Base-by-base conservation (phyloP, 169 alveolate genomes). In the Cardiosporidium cionae region DNA sequence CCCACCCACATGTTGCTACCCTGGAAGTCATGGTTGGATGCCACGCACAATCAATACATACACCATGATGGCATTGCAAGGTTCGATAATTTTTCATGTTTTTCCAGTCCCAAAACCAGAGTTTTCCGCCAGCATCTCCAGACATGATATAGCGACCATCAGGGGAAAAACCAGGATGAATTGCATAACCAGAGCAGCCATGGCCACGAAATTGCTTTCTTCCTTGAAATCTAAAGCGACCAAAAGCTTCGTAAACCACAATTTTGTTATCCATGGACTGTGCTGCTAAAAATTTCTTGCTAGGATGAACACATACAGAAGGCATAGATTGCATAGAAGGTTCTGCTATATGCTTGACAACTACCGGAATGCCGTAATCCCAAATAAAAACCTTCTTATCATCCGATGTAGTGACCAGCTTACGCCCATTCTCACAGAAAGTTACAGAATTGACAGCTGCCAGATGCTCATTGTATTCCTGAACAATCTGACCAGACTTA, bases 331-430 rank as follows among this genome's bases (percentile, higher is more conserved):
- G 93, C 96, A 93, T 91, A 33, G 76, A 84, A 7, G 98, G 98
- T 32, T 93, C 97, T 32, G 95, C 89, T 7, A 95, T 87, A 80
- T 93, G 97, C 74, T 76, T 76, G 52, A 68, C 33, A 23, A 94
- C 99, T 54, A 94, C 94, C 16, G 98, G 97, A 35, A 92, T 92
- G 22, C 99, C 99, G 70, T 85, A 93, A 76, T 94, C 98, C 98
- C 98, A 95, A 6, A 94, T 83, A 74, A 92, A 93, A 65, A 95
- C 83, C 86, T 95, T 95, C 87, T 93, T 95, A 77, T 95, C 99
- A 79, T 95, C 99, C 0, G 98, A 90, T 52, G 97, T 91, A 9
- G 98, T 91, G 58, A 92, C 92, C 81, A 95, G 86, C 72, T 86
- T 85, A 65, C 87, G 81, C 32, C 94, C 92, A 34, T 92, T 88